Evolutionary conservation across 495 filamentous ascomycete species (phyloP).

Genomic region (Xylaria longipes): DNA sequence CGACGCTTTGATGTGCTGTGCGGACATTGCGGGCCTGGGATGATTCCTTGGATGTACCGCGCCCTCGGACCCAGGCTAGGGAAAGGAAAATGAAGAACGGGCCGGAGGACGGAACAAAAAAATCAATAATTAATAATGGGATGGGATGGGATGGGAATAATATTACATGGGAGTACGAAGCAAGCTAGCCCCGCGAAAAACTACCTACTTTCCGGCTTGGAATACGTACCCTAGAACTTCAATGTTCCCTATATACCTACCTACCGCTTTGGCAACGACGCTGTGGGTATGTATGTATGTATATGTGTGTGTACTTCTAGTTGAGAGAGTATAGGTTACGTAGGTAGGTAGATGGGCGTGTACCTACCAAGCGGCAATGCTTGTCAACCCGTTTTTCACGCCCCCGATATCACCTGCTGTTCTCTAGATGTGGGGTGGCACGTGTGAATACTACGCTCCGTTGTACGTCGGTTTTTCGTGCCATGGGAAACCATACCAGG

Average conservation of each 20-base stretch:
- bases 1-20: constrained; percentile 17
- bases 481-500: neutral
- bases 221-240: neutral
- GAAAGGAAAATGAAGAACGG: neutral
- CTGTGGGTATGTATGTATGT: neutral
- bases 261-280: neutral
- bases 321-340: neutral
- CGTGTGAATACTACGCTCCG: constrained; percentile 24
- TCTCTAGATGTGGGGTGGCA: constrained; percentile 25
- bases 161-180: constrained; percentile 24
- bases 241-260: neutral
- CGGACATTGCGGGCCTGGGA: constrained; percentile 11
- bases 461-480: constrained; percentile 11
- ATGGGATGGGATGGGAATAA: neutral
- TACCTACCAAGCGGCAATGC: neutral
- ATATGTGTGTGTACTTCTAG: neutral
- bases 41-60: constrained; percentile 26
- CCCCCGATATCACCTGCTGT: constrained; percentile 13
- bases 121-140: neutral
- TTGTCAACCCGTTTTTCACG: neutral
- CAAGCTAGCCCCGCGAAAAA: constrained; percentile 32
- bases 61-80: constrained; percentile 27
- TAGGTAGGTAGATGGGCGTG: constrained; percentile 15
- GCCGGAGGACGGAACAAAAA: neutral
- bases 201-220: neutral